phyloP scores from a whole-genome alignment of 305 asterid species.

The Solanum hybrid region DNA sequence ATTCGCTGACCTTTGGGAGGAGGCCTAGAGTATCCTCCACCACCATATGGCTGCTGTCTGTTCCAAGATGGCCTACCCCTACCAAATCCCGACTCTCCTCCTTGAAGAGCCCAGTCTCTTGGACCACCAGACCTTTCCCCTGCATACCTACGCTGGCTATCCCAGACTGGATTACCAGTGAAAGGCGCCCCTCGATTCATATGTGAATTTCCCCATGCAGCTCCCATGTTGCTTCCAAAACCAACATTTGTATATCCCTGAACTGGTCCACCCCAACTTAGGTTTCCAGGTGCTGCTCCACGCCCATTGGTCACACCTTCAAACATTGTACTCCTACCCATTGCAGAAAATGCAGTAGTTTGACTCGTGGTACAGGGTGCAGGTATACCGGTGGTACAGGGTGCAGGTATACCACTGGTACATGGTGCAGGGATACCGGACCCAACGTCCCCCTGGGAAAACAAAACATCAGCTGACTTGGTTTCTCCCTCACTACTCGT shows the following conservation, averaged over 20 bases:
- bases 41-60: conserved; percentile 44
- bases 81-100: conserved; percentile 42
- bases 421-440: conserved; percentile 2
- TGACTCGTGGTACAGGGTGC: conserved; percentile 16
- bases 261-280: conserved; percentile 31
- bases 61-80: conserved; percentile 63
- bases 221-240: conserved; percentile 30
- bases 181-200: conserved; percentile 33
- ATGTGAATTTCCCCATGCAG: conserved; percentile 39
- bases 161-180: conserved; percentile 45
- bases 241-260: conserved; percentile 45
- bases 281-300: background rate
- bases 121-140: conserved; percentile 63
- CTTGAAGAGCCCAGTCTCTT: conserved; percentile 59
- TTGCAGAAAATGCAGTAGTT: conserved; percentile 21
- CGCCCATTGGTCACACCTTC: conserved; percentile 41
- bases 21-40: conserved; percentile 50
- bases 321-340: conserved; percentile 14
- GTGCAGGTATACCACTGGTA: conserved; percentile 16
- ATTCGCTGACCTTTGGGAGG: conserved; percentile 64
- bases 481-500: conserved; percentile 62
- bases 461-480: conserved; percentile 22
- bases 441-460: conserved; percentile 23
- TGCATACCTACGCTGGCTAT: conserved; percentile 51
- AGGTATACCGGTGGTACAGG: conserved; percentile 13